Evolutionary conservation across 768 basidiomycete genomes (phyloP).

Genomic region (Tulasnella sp.): DNA sequence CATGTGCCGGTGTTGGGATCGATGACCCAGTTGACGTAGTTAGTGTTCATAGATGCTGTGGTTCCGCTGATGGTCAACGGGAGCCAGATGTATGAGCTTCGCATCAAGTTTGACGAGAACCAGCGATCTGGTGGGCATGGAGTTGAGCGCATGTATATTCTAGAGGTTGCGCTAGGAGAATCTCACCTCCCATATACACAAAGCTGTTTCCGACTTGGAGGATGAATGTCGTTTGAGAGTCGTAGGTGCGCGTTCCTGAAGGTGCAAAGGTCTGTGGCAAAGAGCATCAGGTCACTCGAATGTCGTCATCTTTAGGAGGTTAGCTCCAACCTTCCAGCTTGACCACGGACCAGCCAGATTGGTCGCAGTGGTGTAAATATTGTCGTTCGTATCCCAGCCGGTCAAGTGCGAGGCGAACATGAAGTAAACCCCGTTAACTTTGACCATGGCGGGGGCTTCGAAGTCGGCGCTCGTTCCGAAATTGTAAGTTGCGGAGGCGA

Average conservation of each 20-base stretch:
- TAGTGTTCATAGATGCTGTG: conserved; percentile 15
- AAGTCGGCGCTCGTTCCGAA: background rate
- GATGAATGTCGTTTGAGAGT: conserved; percentile 17
- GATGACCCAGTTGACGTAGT: conserved; percentile 22
- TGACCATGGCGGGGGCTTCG: conserved; percentile 18
- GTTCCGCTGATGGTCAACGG: conserved; percentile 18
- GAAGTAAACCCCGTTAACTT: conserved; percentile 19
- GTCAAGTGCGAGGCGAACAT: conserved; percentile 18
- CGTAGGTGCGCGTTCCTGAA: conserved; percentile 14
- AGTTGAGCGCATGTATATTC: background rate
- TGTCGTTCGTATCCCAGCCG: conserved; percentile 20
- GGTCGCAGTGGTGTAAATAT: conserved; percentile 13
- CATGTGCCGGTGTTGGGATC: conserved; percentile 9
- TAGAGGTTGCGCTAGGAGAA: background rate
- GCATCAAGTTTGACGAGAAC: conserved; percentile 21
- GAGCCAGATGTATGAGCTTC: conserved; percentile 19
- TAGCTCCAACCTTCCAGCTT: conserved; percentile 3
- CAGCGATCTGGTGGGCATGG: conserved; percentile 11
- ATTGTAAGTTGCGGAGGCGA: conserved; percentile 10
- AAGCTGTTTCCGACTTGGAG: conserved; percentile 21
- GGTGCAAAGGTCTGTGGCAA: conserved; percentile 14
- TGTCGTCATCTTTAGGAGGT: background rate
- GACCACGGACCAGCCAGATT: conserved; percentile 16
- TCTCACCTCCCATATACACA: conserved; percentile 19
- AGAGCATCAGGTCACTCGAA: background rate